Conservation (phyloP, 176 grass and related monocot species). For the Poa pratensis region DNA sequence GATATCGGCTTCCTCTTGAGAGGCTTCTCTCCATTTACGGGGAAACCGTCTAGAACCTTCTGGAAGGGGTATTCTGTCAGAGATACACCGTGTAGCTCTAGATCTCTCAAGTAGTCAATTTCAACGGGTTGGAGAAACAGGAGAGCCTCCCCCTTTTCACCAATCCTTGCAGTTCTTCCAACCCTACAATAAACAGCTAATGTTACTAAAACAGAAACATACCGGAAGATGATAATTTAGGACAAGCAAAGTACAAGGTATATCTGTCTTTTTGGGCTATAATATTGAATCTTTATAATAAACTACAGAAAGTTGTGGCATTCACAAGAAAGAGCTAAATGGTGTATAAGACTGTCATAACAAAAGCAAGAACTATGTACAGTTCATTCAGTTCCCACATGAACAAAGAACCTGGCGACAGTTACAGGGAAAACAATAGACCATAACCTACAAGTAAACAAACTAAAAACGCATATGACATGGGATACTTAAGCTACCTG, state of each 20-base stretch:
- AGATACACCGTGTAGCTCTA: slow-evolving; percentile 71
- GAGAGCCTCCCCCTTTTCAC: slow-evolving; percentile 89
- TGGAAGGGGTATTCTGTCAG: slow-evolving; percentile 85
- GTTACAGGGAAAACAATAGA: slow-evolving; percentile 19
- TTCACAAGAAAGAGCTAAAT: slow-evolving; percentile 2
- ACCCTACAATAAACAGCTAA: slow-evolving; percentile 56
- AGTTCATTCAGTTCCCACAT: not conserved
- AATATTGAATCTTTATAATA: slow-evolving; percentile 1
- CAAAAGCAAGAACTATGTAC: not conserved
- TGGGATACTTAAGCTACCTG: slow-evolving; percentile 55
- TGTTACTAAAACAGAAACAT: slow-evolving; percentile 27
- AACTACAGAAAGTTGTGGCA: not conserved
- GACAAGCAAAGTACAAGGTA: not conserved
- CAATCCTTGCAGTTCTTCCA: slow-evolving; percentile 92
- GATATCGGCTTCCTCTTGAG: slow-evolving; percentile 66
- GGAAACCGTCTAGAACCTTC: slow-evolving; percentile 80
- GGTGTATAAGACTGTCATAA: not conserved
- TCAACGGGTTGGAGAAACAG: slow-evolving; percentile 93
- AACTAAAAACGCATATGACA: slow-evolving; percentile 10
- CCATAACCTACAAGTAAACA: slow-evolving; percentile 1
- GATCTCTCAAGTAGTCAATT: slow-evolving; percentile 88
- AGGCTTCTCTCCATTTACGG: slow-evolving; percentile 57
- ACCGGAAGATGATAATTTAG: not conserved
- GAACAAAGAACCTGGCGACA: slow-evolving; percentile 3
- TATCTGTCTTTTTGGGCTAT: not conserved